phyloP scores from a whole-genome alignment of 2,329 filamentous ascomycete genomes.

The Neonectria sp. region DNA sequence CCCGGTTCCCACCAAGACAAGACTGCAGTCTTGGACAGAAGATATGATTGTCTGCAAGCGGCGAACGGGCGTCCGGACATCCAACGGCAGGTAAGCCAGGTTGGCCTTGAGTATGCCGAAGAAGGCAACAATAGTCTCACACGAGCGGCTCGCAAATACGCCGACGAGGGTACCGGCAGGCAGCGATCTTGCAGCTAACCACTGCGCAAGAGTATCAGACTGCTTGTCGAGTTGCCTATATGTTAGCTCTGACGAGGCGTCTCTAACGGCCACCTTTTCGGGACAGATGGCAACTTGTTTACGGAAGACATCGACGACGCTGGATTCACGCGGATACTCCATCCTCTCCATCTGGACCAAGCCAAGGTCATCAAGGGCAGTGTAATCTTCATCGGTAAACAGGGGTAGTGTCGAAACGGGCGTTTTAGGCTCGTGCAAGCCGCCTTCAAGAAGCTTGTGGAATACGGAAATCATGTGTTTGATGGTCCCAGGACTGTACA shows the following conservation, averaged over 20 bases:
- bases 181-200: not conserved
- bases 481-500: constrained; percentile 41
- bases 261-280: constrained; percentile 36
- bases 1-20: constrained; percentile 19
- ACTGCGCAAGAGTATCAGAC: constrained; percentile 29
- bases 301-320: constrained; percentile 44
- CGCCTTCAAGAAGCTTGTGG: constrained; percentile 31
- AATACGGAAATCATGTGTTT: constrained; percentile 35
- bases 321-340: constrained; percentile 38
- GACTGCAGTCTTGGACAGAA: constrained; percentile 1
- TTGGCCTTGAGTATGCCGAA: constrained; percentile 37
- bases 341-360: constrained; percentile 31
- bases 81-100: constrained; percentile 37
- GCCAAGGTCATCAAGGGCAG: constrained; percentile 30
- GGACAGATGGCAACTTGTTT: constrained; percentile 36
- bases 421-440: constrained; percentile 21
- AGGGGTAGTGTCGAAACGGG: constrained; percentile 21
- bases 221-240: constrained; percentile 38
- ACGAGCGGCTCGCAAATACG: constrained; percentile 26
- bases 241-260: constrained; percentile 31
- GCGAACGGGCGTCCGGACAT: constrained; percentile 26
- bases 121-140: constrained; percentile 29
- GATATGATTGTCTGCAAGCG: constrained; percentile 32
- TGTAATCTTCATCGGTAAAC: constrained; percentile 4
- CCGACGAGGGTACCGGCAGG: constrained; percentile 22